Percentiles rank a stretch among this genome's conserved stretches.
Evolutionary conservation across 2,329 filamentous ascomycete genomes (phyloP).

Genomic region (Colletotrichum viniferum): DNA sequence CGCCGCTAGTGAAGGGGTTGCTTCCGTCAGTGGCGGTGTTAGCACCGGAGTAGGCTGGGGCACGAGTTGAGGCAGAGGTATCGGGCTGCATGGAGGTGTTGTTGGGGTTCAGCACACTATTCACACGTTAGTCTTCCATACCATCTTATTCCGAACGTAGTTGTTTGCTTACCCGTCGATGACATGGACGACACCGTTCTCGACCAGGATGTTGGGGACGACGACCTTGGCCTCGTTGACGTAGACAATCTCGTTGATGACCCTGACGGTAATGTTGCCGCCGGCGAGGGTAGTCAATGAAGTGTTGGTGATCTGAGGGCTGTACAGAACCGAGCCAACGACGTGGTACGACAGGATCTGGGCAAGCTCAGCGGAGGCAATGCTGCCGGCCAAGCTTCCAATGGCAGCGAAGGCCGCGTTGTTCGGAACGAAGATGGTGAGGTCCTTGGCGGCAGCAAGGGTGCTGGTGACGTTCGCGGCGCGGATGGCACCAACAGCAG

Average conservation of each 20-base stretch:
- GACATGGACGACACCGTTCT: slow-evolving; percentile 63
- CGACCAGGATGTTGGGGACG: slow-evolving; percentile 51
- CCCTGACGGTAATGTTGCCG: slow-evolving; percentile 30
- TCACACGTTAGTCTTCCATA: not conserved
- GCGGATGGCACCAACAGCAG: slow-evolving; percentile 50
- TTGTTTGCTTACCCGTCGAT: slow-evolving; percentile 53
- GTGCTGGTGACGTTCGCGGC: slow-evolving; percentile 44
- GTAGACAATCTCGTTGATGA: slow-evolving; percentile 49
- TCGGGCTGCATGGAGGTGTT: slow-evolving; percentile 49
- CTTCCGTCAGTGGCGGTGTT: slow-evolving; percentile 46
- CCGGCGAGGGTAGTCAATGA: slow-evolving; percentile 23
- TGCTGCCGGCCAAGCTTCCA: slow-evolving; percentile 52
- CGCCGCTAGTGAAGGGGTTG: slow-evolving; percentile 60
- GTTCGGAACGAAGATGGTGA: slow-evolving; percentile 70
- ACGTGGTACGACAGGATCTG: slow-evolving; percentile 69
- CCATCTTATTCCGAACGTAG: not conserved
- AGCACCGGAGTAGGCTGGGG: slow-evolving; percentile 59
- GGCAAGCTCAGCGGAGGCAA: slow-evolving; percentile 51
- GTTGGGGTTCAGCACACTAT: slow-evolving; percentile 61
- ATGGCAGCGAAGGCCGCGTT: slow-evolving; percentile 65
- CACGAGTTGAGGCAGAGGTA: slow-evolving; percentile 45
- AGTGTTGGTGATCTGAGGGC: slow-evolving; percentile 27
- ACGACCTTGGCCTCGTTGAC: slow-evolving; percentile 55
- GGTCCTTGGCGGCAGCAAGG: slow-evolving; percentile 44
- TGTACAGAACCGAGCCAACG: slow-evolving; percentile 60